Base-by-base conservation (phyloP, 768 basidiomycete genomes). In the Russula foetens region DNA sequence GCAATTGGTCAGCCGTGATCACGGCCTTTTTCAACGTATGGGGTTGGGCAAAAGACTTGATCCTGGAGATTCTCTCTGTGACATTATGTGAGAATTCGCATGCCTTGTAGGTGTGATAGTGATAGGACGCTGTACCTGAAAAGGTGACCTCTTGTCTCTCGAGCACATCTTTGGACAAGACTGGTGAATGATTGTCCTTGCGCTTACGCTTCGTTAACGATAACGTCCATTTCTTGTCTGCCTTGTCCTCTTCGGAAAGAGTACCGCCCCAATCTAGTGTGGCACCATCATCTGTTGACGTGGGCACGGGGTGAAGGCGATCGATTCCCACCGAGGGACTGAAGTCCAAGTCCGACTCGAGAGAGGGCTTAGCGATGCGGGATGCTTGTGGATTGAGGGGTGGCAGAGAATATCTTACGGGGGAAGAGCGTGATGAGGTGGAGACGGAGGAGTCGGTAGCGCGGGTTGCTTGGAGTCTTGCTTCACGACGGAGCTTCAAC, bases 241-340 rank as follows among this genome's bases (percentile, higher is more conserved):
- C 33, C 64, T 72, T 79, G 39, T 84, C 82, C 29, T 86, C 81
- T 15, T 84, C 84, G 1, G 77, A 70, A 15, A 71, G 70, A 29
- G 76, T 69, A n/a, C 79, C 77, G n/a, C 81, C 78, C 89, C 89
- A 91, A 67, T 91, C 89, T 38, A 90, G 72, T 1, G 86, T 86
- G 28, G 75, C 73, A 6, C 88, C 89, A 58, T 85, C 83, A 68
- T 90, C 81, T 7, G 78, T 76, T 8, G 88, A 89, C 7, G 80
- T 72, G 0, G 88, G 88, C 9, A 90, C 80, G 14, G 89, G 89
- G 67, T 89, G 86, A 3, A 68, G 66, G 35, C 75, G 75, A 12
- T 67, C 70, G 31, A 72, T 65, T 21, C 79, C 78, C 7, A 81
- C 81, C 0, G 84, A 83, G 24, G 87, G 86, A 65, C 85, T 82